Evolutionary conservation across 2,329 filamentous ascomycete genomes (phyloP).

Genomic region (Cadophora malorum): DNA sequence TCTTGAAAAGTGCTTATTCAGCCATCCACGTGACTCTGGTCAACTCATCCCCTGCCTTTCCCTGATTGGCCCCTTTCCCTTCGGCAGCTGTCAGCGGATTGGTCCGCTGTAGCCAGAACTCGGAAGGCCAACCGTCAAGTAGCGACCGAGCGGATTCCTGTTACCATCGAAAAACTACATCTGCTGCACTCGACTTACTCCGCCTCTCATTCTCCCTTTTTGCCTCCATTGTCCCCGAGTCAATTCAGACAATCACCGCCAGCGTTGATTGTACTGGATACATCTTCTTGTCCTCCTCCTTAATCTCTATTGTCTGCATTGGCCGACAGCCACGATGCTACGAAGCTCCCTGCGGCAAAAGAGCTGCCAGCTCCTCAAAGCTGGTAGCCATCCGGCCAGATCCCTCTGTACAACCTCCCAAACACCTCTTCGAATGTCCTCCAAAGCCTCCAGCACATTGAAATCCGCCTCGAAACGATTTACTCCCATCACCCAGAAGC

Average conservation of each 20-base stretch:
- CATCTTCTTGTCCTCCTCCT: slow-evolving; percentile 19
- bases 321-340: slow-evolving; percentile 66
- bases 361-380: slow-evolving; percentile 67
- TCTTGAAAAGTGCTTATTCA: slow-evolving; percentile 4
- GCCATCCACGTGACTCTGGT: background rate
- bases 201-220: slow-evolving; percentile 53
- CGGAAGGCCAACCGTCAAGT: slow-evolving; percentile 5
- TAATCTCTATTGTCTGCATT: slow-evolving; percentile 42
- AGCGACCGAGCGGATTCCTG: slow-evolving; percentile 19
- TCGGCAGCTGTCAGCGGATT: slow-evolving; percentile 1
- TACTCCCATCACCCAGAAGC: slow-evolving; percentile 54
- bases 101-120: slow-evolving; percentile 18
- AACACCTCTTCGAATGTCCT: slow-evolving; percentile 50
- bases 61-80: background rate
- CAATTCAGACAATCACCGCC: slow-evolving; percentile 10
- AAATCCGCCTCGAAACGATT: slow-evolving; percentile 54
- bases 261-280: slow-evolving; percentile 17
- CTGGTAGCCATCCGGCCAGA: slow-evolving; percentile 52
- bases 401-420: slow-evolving; percentile 45
- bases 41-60: background rate
- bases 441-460: slow-evolving; percentile 46
- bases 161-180: slow-evolving; percentile 23
- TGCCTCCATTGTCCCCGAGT: slow-evolving; percentile 26
- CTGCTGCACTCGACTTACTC: slow-evolving; percentile 52
- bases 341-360: slow-evolving; percentile 70